Conservation (phyloP, 2,329 filamentous ascomycete genomes). For the Diaporthe sp. region DNA sequence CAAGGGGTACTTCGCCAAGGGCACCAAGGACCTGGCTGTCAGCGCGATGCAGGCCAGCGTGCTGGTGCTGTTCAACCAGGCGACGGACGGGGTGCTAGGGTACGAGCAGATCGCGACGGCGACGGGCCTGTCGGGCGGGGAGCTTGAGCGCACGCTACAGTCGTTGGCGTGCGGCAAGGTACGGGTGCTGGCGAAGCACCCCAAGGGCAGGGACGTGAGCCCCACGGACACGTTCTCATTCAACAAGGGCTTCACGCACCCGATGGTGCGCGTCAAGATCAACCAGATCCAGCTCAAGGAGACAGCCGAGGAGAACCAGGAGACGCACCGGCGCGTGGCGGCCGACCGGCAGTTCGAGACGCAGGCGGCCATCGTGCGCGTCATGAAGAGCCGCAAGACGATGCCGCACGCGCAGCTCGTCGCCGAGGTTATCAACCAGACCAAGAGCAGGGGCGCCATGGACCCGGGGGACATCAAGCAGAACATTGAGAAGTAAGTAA, state of each 20-base stretch:
- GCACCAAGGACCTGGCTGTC: constrained; percentile 89
- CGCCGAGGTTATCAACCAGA: constrained; percentile 92
- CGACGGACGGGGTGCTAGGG: constrained; percentile 74
- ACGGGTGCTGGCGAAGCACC: constrained; percentile 86
- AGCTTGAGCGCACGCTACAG: constrained; percentile 92
- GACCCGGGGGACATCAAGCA: constrained; percentile 92
- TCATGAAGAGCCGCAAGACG: constrained; percentile 94
- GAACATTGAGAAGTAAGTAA: constrained; percentile 90
- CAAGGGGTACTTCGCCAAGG: constrained; percentile 83
- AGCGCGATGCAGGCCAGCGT: constrained; percentile 94
- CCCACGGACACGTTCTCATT: constrained; percentile 86
- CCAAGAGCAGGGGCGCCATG: constrained; percentile 86
- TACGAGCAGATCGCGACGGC: constrained; percentile 83
- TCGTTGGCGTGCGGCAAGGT: constrained; percentile 93
- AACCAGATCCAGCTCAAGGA: constrained; percentile 99
- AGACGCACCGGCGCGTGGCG: constrained; percentile 90
- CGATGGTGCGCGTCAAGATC: constrained; percentile 94
- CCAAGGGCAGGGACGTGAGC: constrained; percentile 85
- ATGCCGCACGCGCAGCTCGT: constrained; percentile 91
- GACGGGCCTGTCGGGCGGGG: constrained; percentile 81
- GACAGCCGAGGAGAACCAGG: constrained; percentile 94
- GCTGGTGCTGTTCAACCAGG: constrained; percentile 88
- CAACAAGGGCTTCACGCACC: constrained; percentile 82
- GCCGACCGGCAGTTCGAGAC: constrained; percentile 96
- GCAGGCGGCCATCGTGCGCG: constrained; percentile 94